These are phyloP conservation scores for Botrytis tulipae DNA, from an alignment of 2,329 filamentous ascomycete species.

Conservation along the genomic window DNA sequence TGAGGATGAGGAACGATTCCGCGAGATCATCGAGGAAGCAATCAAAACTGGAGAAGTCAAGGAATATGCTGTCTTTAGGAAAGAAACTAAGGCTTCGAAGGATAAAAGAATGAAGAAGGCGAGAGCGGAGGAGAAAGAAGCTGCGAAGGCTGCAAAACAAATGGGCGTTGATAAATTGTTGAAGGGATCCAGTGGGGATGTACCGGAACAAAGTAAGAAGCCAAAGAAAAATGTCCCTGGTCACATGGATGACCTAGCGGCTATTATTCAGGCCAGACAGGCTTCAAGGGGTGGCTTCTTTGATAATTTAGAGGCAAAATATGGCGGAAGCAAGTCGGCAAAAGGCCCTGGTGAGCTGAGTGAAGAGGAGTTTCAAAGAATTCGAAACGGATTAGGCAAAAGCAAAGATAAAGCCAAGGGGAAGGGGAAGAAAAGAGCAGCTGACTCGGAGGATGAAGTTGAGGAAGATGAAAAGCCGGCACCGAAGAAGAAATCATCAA, in stretches of 20 bases:
- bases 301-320: conserved; percentile 69
- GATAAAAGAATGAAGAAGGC: conserved; percentile 60
- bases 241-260: conserved; percentile 58
- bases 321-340: conserved; percentile 56
- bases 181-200: conserved; percentile 35
- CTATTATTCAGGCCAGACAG: conserved; percentile 72
- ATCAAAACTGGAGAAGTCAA: conserved; percentile 69
- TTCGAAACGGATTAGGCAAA: background rate
- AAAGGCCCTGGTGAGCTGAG: conserved; percentile 59
- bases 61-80: conserved; percentile 65
- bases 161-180: conserved; percentile 71
- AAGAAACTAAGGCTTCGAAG: conserved; percentile 67
- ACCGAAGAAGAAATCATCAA: conserved; percentile 13
- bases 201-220: conserved; percentile 47
- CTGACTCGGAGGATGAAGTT: conserved; percentile 11
- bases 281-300: conserved; percentile 68
- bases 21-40: conserved; percentile 75
- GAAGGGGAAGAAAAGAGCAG: conserved; percentile 33
- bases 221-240: conserved; percentile 42
- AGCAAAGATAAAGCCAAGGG: conserved; percentile 23
- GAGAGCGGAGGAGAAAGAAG: conserved; percentile 63
- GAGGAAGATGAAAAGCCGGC: conserved; percentile 10
- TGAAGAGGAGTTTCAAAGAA: conserved; percentile 56
- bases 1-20: conserved; percentile 83
- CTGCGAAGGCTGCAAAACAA: conserved; percentile 72